Conservation (phyloP, 148 eudicot genomes). For the Oxyria digyna region DNA sequence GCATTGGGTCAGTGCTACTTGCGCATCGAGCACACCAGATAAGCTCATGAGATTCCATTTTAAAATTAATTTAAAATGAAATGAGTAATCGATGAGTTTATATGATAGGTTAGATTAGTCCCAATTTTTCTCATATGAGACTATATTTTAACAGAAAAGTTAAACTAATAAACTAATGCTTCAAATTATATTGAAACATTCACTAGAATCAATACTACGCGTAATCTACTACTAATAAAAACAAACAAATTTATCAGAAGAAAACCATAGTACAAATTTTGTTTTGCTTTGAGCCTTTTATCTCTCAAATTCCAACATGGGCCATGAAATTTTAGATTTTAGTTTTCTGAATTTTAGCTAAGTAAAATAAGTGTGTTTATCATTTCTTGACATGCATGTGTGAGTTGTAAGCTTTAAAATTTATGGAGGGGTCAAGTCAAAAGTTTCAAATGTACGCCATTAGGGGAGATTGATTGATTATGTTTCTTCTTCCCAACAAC, state of each 20-base stretch:
- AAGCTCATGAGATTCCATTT: too few species aligned
- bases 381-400: not conserved
- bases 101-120: too few species aligned
- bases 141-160: too few species aligned
- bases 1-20: too few species aligned
- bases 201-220: too few species aligned
- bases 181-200: too few species aligned
- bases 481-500: constrained; percentile 3
- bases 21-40: too few species aligned
- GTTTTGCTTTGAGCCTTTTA: not conserved
- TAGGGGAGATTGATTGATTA: constrained; percentile 8
- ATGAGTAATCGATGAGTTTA: too few species aligned
- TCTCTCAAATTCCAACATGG: constrained; percentile 5
- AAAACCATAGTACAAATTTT: not conserved
- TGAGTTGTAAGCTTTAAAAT: not conserved
- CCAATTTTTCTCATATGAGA: too few species aligned
- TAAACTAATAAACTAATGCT: too few species aligned
- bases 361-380: not conserved
- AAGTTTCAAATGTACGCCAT: constrained; percentile 1
- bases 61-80: too few species aligned
- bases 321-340: not conserved
- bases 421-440: constrained; percentile 9
- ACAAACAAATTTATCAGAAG: not conserved
- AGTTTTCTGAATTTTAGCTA: not conserved
- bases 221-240: too few species aligned